Base-by-base conservation (phyloP, 768 basidiomycete genomes). In the Hericium erinaceus region DNA sequence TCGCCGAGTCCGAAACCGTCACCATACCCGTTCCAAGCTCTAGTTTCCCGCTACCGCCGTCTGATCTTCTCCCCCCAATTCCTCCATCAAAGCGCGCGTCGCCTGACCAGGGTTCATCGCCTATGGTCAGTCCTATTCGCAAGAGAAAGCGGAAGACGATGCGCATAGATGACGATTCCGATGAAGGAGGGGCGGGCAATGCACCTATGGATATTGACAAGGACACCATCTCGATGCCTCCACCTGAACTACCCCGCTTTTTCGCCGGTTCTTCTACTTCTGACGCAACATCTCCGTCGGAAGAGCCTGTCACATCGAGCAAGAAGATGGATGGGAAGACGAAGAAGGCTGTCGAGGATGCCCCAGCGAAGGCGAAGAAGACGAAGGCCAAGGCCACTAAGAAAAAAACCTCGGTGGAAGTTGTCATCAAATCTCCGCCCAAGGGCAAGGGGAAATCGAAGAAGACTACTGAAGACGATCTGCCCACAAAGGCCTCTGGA, bases 1-100 rank as follows among this genome's bases (percentile, higher is more conserved):
- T 18, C 4, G 52, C 55, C 12, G 49, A 51, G 26, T 64, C 64
- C 10, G 65, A 64, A 26, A 38, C 62, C n/a, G 54, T 61, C 44
- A 66, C 65, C 1, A 57, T 65, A 33, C 64, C 66, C 2, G 39
- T 62, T 2, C 58, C 60, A 7, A 67, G 62, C 38, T 66, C 68
- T 20, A 68, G 65, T 57, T 61, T 66, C 4, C 64, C 58, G 39
- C 56, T 70, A 4, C 66, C 68, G 1, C 66, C 67, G 3, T 68
- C 66, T 2, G 66, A 68, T 41, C 65, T 48, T 11, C 54, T 62
- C 22, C 64, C 63, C 16, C 41, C 59, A 48, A 58, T 22, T 39
- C 60, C 48, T 33, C 49, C 26, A 26, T 18, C 56, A 39, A 28
- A 39, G 53, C n/a, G 54, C 38, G 26, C 46, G 28, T 15, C 49